These are phyloP conservation scores for Colletotrichum aenigma DNA, from an alignment of 2,329 filamentous ascomycete species.

Conservation along the genomic window DNA sequence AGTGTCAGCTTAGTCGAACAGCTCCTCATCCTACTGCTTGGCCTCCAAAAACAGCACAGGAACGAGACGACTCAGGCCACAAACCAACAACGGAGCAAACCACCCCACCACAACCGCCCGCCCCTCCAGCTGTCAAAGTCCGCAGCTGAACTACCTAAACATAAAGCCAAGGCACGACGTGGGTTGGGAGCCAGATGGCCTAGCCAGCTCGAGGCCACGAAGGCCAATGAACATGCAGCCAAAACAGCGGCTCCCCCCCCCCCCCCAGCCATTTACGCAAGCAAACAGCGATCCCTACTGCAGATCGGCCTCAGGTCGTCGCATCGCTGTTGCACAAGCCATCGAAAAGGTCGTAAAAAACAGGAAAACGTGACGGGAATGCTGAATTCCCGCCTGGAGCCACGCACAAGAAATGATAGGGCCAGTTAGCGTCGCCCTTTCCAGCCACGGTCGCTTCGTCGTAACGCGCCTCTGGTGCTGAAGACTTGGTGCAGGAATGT, in stretches of 20 bases:
- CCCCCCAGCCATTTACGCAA: conserved; percentile 16
- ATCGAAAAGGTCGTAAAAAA: not conserved
- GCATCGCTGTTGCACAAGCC: conserved; percentile 9
- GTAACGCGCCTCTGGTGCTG: not conserved
- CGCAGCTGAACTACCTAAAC: not conserved
- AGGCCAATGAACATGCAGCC: not conserved
- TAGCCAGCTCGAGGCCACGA: not conserved
- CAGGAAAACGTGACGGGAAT: conserved; percentile 11
- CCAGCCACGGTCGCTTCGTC: not conserved
- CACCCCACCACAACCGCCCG: not conserved
- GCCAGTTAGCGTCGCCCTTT: not conserved
- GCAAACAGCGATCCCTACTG: conserved; percentile 13
- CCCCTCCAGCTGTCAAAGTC: not conserved
- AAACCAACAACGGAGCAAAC: not conserved
- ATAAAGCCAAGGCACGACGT: not conserved
- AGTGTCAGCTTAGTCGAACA: not conserved
- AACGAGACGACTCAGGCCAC: not conserved
- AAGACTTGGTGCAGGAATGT: not conserved
- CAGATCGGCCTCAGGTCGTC: conserved; percentile 10
- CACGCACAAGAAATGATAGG: not conserved
- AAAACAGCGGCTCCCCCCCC: not conserved
- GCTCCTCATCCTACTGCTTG: not conserved
- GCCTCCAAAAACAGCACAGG: not conserved
- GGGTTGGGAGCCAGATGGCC: not conserved
- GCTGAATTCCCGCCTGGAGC: not conserved